Conservation (phyloP, 805 yeast genomes). For the Schizosaccharomyces cryophilus region DNA sequence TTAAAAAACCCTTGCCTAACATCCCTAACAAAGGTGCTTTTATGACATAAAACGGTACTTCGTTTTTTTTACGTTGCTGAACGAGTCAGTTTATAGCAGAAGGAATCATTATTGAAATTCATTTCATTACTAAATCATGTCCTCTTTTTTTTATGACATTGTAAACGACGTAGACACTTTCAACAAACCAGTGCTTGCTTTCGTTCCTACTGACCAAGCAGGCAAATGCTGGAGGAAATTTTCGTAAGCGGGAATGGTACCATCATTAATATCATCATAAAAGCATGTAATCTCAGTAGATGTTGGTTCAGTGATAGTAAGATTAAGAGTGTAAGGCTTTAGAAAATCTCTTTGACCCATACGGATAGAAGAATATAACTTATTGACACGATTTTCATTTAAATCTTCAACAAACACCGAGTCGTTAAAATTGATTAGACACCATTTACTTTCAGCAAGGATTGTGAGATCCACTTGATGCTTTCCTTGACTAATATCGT, state of each 20-base stretch:
- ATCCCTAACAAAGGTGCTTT: not conserved
- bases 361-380: not conserved
- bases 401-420: not conserved
- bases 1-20: not conserved
- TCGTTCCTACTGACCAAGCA: not conserved
- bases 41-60: not conserved
- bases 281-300: not conserved
- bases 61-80: no score
- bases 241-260: not conserved
- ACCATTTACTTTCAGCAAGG: not conserved
- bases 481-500: not conserved
- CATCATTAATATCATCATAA: not conserved
- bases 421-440: not conserved
- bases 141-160: not conserved
- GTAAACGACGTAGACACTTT: not conserved
- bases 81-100: no score
- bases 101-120: no score
- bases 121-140: no score
- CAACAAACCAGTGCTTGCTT: not conserved
- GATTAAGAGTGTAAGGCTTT: not conserved
- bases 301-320: not conserved
- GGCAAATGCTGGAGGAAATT: not conserved
- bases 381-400: not conserved
- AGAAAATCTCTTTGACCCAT: not conserved
- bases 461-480: not conserved